Evolutionary conservation across 176 grass and related monocot genomes (phyloP), one percentile per base, ranked within the genome.

Genomic region (Ensete glaucum): DNA sequence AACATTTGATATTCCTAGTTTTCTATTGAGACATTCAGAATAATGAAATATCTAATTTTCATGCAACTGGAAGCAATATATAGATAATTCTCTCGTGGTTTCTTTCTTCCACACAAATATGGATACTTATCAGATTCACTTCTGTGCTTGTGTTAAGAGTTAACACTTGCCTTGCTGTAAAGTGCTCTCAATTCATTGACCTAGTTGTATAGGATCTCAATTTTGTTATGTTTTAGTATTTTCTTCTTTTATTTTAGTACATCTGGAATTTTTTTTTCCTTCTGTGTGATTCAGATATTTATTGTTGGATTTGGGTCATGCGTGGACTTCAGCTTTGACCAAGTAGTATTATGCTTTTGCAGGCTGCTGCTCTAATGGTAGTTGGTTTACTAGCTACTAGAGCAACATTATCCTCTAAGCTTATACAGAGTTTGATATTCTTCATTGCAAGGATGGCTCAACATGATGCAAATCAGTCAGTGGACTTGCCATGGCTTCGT

Each of bases 281-380:
- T 24, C 63, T 65, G 20, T 43, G 34, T 43, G 34, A 43, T 26
- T 13, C 2, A 13, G 22, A 12, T 60, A 60, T 43, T 43, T 60
- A 60, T 60, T 15, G 15, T 60, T 58, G 55, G 3, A 16, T 60
- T 60, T 60, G n/a, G 17, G 2, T 60, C 14, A 60, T 60, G 57
- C 0, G 6, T 60, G 17, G 9, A 60, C n/a, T 60, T 60, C 6
- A 60, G 9, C 57, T 19, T 60, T 60, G 57, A n/a, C n/a, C 20
- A 16, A 70, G 15, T 70, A 70, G 48, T 8, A n/a, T 17, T 20
- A 50, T 43, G 20, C 25, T 69, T 70, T 60, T 74, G 9, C 75
- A 97, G 94, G 88, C 94, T 87, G 94, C 90, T 26, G 88, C 88
- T 14, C 78, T 97, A 52, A 97, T 97, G 94, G 81, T 91, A 81